Evolutionary conservation across 225 moss, liverwort and hornwort genomes (phyloP), one percentile per base, ranked within the genome.

Genomic region (Sphagnum contortum): DNA sequence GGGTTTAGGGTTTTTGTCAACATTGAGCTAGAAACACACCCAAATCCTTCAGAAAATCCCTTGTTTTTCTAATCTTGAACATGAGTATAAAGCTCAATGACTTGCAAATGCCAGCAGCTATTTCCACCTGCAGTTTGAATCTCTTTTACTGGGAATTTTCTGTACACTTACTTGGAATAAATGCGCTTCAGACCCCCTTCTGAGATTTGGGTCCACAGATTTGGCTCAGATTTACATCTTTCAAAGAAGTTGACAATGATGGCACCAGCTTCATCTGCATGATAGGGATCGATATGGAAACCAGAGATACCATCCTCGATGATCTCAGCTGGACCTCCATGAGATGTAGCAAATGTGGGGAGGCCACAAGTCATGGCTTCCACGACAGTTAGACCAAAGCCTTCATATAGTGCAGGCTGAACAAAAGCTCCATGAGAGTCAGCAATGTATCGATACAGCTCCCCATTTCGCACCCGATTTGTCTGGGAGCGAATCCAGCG

Each of bases 391-490:
- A 94, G 68, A 4, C 94, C 94, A 45, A 94, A 94, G 4, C 78
- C 94, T 70, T 94, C 94, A 64, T 94, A 94, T 12, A 94, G 74
- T 4, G 94, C 94, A 58, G 94, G 94, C 69, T 94, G 87, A 61
- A 86, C 87, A 14, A 94, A 94, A 13, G 81, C 79, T 47, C 94
- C 94, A 12, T 80, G 72, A 0, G 48, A 64, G 50, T 87, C 89
- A 5, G 94, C 94, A 5, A 95, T 89, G 72, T 88, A 95, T 9
- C 91, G 86, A 59, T 95, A 95, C 6, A 95, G 64, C 73, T 95
- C 94, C 50, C 94, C 94, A 2, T 91, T 95, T 46, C 88, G 94
- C 10, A 91, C 81, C 67, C 91, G 78, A 68, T 95, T 89, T 58
- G 85, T 82, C 73, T 95, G 83, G 13, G 83, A 83, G 3, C 83